phyloP scores from a whole-genome alignment of 2,329 filamentous ascomycete genomes.

The Arthrobotrys sphaeroides region DNA sequence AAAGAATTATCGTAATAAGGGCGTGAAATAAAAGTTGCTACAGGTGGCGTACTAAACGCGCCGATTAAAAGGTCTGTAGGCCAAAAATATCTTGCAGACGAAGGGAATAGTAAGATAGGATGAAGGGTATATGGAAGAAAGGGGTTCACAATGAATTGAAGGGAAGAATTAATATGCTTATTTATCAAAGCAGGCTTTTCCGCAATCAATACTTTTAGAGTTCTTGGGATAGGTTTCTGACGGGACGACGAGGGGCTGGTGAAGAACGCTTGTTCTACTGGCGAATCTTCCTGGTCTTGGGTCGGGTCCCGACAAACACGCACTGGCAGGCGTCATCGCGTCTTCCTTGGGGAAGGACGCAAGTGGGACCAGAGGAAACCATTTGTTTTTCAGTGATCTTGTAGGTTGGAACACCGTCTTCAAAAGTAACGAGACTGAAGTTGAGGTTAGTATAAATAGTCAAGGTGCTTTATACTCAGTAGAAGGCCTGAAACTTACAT shows the following conservation, averaged over 20 bases:
- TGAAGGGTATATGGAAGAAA: slow-evolving; percentile 46
- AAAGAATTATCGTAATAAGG: slow-evolving; percentile 32
- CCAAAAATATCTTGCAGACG: slow-evolving; percentile 14
- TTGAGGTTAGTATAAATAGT: neutral
- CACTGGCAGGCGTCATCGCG: slow-evolving; percentile 33
- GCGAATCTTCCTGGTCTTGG: slow-evolving; percentile 3
- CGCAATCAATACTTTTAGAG: slow-evolving; percentile 25
- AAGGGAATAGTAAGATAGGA: slow-evolving; percentile 12
- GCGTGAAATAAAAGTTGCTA: slow-evolving; percentile 29
- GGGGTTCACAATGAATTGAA: slow-evolving; percentile 34
- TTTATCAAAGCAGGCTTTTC: neutral
- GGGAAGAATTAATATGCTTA: neutral
- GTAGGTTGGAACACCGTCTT: slow-evolving; percentile 25
- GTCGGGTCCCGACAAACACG: slow-evolving; percentile 39
- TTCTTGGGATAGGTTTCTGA: neutral
- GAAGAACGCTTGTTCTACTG: slow-evolving; percentile 1
- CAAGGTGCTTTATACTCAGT: too few relatives aligned
- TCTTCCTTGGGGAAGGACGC: slow-evolving; percentile 39
- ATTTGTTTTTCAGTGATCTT: slow-evolving; percentile 49
- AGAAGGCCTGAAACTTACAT: slow-evolving; percentile 43
- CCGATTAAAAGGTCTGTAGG: slow-evolving; percentile 26
- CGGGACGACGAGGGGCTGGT: too few relatives aligned
- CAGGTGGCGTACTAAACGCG: slow-evolving; percentile 29
- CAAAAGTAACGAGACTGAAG: slow-evolving; percentile 29
- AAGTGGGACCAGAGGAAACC: slow-evolving; percentile 24